Evolutionary conservation across 108 stramenopile species (phyloP).

Genomic region (Mayamaea pseudoterrestris): DNA sequence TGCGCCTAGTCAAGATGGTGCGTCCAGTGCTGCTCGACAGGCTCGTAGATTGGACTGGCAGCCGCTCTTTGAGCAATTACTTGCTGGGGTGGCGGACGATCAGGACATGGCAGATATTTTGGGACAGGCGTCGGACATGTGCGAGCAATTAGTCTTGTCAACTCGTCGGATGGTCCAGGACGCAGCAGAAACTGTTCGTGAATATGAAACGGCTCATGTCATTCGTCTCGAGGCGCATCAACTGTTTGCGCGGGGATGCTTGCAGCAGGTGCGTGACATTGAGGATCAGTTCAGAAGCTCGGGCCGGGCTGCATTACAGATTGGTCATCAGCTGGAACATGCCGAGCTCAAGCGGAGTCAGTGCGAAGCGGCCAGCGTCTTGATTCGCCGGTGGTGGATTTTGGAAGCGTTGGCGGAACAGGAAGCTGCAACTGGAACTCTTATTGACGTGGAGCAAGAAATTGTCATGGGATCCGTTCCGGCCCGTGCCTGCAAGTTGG

Average conservation of each 20-base stretch:
- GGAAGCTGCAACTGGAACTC: slow-evolving; percentile 49
- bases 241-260: slow-evolving; percentile 43
- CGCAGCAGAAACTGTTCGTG: slow-evolving; percentile 42
- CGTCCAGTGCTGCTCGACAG: too few species aligned
- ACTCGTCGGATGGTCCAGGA: slow-evolving; percentile 46
- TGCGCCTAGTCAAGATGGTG: too few species aligned
- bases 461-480: slow-evolving; percentile 44
- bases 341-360: slow-evolving; percentile 69
- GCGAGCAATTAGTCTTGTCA: slow-evolving; percentile 44
- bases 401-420: slow-evolving; percentile 77
- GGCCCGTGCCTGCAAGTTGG: slow-evolving; percentile 52
- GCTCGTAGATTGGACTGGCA: slow-evolving; percentile 30
- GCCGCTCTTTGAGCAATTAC: slow-evolving; percentile 49
- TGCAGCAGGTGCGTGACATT: slow-evolving; percentile 52
- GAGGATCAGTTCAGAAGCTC: slow-evolving; percentile 68
- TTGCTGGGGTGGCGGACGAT: slow-evolving; percentile 43
- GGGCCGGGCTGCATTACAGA: slow-evolving; percentile 67
- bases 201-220: slow-evolving; percentile 56
- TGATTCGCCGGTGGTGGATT: slow-evolving; percentile 80
- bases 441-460: slow-evolving; percentile 58
- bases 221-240: slow-evolving; percentile 71
- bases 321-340: slow-evolving; percentile 70
- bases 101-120: slow-evolving; percentile 60
- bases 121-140: slow-evolving; percentile 48
- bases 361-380: slow-evolving; percentile 58